These are phyloP conservation scores for Biancaea sappan DNA, from an alignment of 306 rosid species.

Conservation along the genomic window DNA sequence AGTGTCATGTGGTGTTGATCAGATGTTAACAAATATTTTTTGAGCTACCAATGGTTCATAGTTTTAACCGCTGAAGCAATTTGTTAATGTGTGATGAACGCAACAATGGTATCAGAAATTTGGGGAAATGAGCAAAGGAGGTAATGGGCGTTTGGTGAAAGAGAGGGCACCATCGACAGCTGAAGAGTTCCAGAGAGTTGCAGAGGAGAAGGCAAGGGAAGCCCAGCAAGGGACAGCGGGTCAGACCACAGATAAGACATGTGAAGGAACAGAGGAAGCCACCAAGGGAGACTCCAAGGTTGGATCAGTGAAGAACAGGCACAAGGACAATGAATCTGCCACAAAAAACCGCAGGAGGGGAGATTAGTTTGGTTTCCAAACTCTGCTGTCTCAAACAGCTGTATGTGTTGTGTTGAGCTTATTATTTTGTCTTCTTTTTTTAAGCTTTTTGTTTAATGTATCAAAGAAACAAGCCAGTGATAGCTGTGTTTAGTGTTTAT, in stretches of 20 bases:
- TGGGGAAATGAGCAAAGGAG: constrained; percentile 38
- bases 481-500: background rate
- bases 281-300: constrained; percentile 1
- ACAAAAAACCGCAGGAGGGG: constrained; percentile 27
- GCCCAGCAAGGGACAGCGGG: constrained; percentile 32
- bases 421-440: constrained; percentile 25
- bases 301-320: constrained; percentile 36
- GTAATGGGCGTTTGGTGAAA: constrained; percentile 29
- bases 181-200: constrained; percentile 46
- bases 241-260: constrained; percentile 32
- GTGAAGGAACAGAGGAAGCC: constrained; percentile 41
- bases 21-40: no score
- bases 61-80: no score
- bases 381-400: constrained; percentile 14
- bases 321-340: constrained; percentile 33
- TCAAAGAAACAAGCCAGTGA: no score
- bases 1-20: no score
- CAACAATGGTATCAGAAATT: constrained; percentile 36
- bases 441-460: no score
- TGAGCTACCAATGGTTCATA: no score
- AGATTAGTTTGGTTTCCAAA: constrained; percentile 10
- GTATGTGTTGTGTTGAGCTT: constrained; percentile 26
- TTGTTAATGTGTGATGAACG: constrained; percentile 34
- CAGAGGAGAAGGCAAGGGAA: constrained; percentile 45
- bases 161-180: constrained; percentile 59